Percentiles rank a stretch among this genome's conserved stretches.
phyloP scores from a whole-genome alignment of 2,329 filamentous ascomycete species.

The Colletotrichum filicis region DNA sequence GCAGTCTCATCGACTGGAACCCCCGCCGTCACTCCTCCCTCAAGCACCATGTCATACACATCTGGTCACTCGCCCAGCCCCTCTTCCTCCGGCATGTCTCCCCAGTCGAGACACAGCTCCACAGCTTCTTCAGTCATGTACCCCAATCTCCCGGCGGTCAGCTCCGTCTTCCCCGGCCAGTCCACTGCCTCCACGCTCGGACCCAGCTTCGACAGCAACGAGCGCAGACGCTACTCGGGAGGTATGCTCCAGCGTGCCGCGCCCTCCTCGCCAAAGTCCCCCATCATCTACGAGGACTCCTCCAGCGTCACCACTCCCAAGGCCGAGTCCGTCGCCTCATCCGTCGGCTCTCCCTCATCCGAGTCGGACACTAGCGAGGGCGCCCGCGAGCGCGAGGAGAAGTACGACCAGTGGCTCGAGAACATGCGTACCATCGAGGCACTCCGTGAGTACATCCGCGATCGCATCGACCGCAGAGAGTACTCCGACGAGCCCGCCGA shows the following conservation, averaged over 20 bases:
- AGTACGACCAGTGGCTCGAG: conserved; percentile 73
- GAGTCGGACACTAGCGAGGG: conserved; percentile 64
- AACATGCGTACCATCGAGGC: conserved; percentile 74
- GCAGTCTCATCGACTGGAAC: conserved; percentile 74
- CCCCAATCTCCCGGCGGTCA: conserved; percentile 78
- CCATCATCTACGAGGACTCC: conserved; percentile 49
- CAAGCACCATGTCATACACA: conserved; percentile 79
- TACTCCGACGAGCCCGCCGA: conserved; percentile 54
- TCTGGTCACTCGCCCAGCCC: conserved; percentile 81
- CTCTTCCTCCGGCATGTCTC: conserved; percentile 77
- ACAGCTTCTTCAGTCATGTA: conserved; percentile 74
- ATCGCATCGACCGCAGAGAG: conserved; percentile 66
- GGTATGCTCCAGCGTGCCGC: conserved; percentile 73
- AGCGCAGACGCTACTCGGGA: conserved; percentile 73
- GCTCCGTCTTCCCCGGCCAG: conserved; percentile 75
- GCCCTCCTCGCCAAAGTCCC: conserved; percentile 52
- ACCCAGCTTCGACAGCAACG: conserved; percentile 71
- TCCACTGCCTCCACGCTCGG: conserved; percentile 78
- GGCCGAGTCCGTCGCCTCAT: conserved; percentile 53
- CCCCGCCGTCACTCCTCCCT: conserved; percentile 80
- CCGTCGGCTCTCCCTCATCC: conserved; percentile 65
- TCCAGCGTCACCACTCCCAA: conserved; percentile 55
- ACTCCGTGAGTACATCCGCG: conserved; percentile 67
- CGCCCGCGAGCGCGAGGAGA: conserved; percentile 68
- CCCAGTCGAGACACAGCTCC: conserved; percentile 70